Base-by-base conservation (phyloP, 345 rosid genomes). In the Hibiscus syriacus region DNA sequence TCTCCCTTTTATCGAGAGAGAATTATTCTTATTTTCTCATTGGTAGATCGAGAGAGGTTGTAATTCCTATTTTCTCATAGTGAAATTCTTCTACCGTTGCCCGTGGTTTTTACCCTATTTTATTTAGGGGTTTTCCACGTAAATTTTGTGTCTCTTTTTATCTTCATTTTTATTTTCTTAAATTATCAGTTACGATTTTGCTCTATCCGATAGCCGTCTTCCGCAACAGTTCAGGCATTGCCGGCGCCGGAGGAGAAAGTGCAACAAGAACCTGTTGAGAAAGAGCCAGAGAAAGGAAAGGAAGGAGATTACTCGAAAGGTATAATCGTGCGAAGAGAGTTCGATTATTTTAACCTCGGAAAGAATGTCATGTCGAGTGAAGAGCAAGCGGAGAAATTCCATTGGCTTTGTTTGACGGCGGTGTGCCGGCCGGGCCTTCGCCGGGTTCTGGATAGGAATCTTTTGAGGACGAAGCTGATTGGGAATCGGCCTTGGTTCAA, bases 401-500 rank as follows among this genome's bases (percentile, higher is more conserved):
- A 1, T 65, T 90, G 68, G 93, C 90, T 36, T 78, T 92, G 76
- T 92, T 92, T 64, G 34, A 30, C 34, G 34, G 34, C 34, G 34
- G 34, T 30, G 70, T 69, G 63, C 5, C 79, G 7, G 56, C 72
- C 14, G 52, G 30, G 23, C 52, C 72, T 19, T n/a, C 70, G 1
- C 58, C 77, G 0, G 63, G 76, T 52, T 73, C 82, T 4, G 50
- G 72, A 41, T 91, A 96, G 96, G 83, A 87, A 67, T 89, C 95
- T 20, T 89, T 91, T 67, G 66, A 55, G 14, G 90, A 87, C 0
- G 84, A 85, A 0, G 77, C 80, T 1, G 89, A 87, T 65, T 90
- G 98, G 96, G 97, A 93, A 62, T 80, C 86, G 19, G 78, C 94
- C 14, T 77, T 93, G 66, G 89, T 93, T 60, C 86, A 87, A 68